Conservation (phyloP, 1,139 yeast genomes). For the Taiozyma onychis region DNA sequence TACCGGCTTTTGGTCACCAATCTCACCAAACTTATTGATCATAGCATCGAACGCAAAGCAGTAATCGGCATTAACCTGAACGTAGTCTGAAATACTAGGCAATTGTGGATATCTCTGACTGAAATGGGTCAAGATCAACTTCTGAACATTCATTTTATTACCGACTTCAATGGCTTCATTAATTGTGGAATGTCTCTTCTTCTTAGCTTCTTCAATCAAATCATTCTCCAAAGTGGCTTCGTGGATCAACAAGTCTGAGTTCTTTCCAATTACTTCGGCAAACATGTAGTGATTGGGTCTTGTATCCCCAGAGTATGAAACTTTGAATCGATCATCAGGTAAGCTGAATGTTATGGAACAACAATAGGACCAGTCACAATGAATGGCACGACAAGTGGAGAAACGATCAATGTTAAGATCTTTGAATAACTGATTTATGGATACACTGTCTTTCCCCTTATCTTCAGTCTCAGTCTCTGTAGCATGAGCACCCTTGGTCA, state of each 20-base stretch:
- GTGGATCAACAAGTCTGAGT: conserved; percentile 78
- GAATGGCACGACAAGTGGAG: conserved; percentile 69
- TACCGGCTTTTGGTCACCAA: conserved; percentile 31
- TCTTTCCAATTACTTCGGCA: conserved; percentile 51
- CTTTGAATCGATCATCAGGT: conserved; percentile 39
- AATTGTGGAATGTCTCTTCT: conserved; percentile 85
- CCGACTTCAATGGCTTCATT: conserved; percentile 79
- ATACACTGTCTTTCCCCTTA: conserved; percentile 10
- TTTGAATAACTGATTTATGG: conserved; percentile 24
- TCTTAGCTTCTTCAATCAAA: conserved; percentile 71
- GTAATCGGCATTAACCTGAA: conserved; percentile 28
- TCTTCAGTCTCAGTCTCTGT: conserved; percentile 23
- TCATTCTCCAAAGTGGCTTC: conserved; percentile 90
- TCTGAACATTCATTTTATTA: conserved; percentile 63
- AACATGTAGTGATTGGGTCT: conserved; percentile 67
- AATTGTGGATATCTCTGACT: conserved; percentile 82
- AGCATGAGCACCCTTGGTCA: conserved; percentile 16
- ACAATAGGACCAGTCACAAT: conserved; percentile 82
- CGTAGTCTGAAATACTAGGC: conserved; percentile 33
- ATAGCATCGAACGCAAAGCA: conserved; percentile 61
- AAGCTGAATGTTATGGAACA: conserved; percentile 48
- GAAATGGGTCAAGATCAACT: conserved; percentile 81
- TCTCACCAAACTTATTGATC: conserved; percentile 39
- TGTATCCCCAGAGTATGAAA: conserved; percentile 94
- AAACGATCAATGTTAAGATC: conserved; percentile 32